Evolutionary conservation across 208 protist genomes (phyloP), one percentile per base, ranked within the genome.

Genomic region (Leishmania martiniquensis): DNA sequence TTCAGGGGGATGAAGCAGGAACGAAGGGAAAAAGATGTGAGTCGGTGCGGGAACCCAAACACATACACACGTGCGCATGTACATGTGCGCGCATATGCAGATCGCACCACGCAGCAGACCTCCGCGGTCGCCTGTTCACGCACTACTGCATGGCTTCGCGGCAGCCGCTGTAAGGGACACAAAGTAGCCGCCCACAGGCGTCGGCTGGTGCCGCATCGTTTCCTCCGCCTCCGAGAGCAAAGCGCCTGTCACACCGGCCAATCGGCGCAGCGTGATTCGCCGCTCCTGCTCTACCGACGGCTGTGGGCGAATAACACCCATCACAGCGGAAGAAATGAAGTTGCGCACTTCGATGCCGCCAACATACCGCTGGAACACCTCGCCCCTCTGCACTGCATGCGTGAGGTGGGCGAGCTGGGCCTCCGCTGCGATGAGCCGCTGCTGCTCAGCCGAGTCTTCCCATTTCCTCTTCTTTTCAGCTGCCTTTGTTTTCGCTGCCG

Each of bases 311-410:
- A 96, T 93, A 47, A 92, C 49, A 37, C 51, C 47, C 49, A 73
- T 52, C 44, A 81, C 87, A 4, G 83, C 77, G 0, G 75, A 75
- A 7, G 84, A 85, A 12, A 87, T 34, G 0, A 89, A 77, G 70
- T 88, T 89, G n/a, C 81, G 78, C 71, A 92, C 94, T 37, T 94
- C 87, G 45, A 97, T 91, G 42, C 71, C 62, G 57, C 86, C 91
- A n/a, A 97, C 85, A 68, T 88, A 92, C 0, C 89, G 94, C 20
- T 90, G 42, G 68, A 95, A 96, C 10, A 87, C 47, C 49, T 82
- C 76, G 0, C 84, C 89, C 2, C 70, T 32, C n/a, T n/a, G 66
- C n/a, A 89, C 66, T 12, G 78, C 76, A 32, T 80, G 67, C 3
- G 44, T 39, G 22, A 89, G 69, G 32, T n/a, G 44, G 0, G 45